A percentile compares a stretch with the other conserved stretches of the same genome.
phyloP scores from a whole-genome alignment of 2,329 filamentous ascomycete species.

The Ustilaginoidea virens region DNA sequence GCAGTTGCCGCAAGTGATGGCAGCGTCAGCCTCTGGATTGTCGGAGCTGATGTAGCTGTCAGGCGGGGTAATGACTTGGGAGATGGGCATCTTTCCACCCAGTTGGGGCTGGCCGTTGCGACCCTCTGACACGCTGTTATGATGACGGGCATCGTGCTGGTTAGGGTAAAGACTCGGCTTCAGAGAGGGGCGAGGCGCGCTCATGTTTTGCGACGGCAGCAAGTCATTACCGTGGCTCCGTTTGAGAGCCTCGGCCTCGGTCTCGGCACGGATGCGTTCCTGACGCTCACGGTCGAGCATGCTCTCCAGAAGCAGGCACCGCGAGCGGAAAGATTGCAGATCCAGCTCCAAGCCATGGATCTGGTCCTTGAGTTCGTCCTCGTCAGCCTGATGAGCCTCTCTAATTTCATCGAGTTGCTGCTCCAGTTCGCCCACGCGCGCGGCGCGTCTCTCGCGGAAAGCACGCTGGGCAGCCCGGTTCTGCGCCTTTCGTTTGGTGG shows the following conservation, averaged over 20 bases:
- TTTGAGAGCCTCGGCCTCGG: constrained; percentile 21
- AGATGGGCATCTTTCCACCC: constrained; percentile 34
- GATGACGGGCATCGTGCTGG: no score
- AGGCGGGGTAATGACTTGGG: constrained; percentile 40
- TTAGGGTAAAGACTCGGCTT: constrained; percentile 14
- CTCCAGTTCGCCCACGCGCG: constrained; percentile 64
- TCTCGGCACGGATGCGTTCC: constrained; percentile 28
- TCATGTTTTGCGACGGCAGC: constrained; percentile 14
- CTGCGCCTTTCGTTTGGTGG: constrained; percentile 86
- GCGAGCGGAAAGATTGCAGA: constrained; percentile 47
- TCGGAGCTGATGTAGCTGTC: constrained; percentile 19
- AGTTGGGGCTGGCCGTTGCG: constrained; percentile 10
- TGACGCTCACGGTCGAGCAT: constrained; percentile 44
- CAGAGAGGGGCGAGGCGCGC: constrained; percentile 8
- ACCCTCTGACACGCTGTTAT: constrained; percentile 13
- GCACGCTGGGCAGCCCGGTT: constrained; percentile 84
- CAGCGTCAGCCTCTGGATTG: constrained; percentile 14
- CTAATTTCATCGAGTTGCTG: constrained; percentile 48
- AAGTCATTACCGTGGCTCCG: constrained; percentile 14
- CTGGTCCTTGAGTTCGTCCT: constrained; percentile 41
- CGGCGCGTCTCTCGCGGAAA: constrained; percentile 76
- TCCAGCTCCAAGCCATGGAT: constrained; percentile 47
- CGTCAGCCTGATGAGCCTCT: constrained; percentile 38
- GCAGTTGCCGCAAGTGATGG: constrained; percentile 40
- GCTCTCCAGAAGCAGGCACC: constrained; percentile 47